Evolutionary conservation across 192 early-diverging fungal genomes (phyloP).

Genomic region (Podochytrium sp.): DNA sequence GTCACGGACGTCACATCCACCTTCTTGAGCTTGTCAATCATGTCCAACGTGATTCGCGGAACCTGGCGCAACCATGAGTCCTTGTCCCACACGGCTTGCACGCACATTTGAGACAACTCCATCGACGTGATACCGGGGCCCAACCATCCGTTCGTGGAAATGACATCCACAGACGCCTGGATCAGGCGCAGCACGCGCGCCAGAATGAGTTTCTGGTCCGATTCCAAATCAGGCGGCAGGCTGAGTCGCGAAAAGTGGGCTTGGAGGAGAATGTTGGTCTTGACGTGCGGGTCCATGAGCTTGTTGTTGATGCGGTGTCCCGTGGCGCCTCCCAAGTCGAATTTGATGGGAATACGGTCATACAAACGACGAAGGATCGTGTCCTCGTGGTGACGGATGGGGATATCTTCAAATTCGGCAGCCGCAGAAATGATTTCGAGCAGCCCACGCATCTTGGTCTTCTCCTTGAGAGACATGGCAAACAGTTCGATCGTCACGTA

Average conservation of each 20-base stretch:
- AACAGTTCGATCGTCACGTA: conserved; percentile 95
- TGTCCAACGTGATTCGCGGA: conserved; percentile 76
- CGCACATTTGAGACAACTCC: conserved; percentile 97
- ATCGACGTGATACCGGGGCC: conserved; percentile 87
- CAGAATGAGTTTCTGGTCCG: conserved; percentile 82
- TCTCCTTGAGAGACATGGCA: conserved; percentile 80
- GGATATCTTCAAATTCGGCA: conserved; percentile 89
- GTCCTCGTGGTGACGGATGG: conserved; percentile 94
- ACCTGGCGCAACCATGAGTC: conserved; percentile 92
- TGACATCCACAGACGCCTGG: conserved; percentile 94
- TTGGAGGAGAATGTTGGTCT: conserved; percentile 92
- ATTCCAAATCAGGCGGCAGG: conserved; percentile 88
- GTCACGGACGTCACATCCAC: conserved; percentile 84
- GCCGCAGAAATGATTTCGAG: conserved; percentile 93
- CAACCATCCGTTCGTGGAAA: conserved; percentile 90
- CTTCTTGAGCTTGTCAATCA: conserved; percentile 74
- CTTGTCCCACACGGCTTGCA: conserved; percentile 96
- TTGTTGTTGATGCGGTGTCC: conserved; percentile 50
- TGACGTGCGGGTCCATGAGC: conserved; percentile 89
- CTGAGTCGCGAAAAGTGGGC: conserved; percentile 91
- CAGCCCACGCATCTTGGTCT: conserved; percentile 87
- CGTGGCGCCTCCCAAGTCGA: conserved; percentile 28
- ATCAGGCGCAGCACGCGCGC: conserved; percentile 76
- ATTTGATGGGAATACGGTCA: conserved; percentile 80
- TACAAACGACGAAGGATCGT: conserved; percentile 76